These are phyloP conservation scores for Zygnema circumcarinatum DNA, from an alignment of 139 green algal genomes.

Conservation along the genomic window DNA sequence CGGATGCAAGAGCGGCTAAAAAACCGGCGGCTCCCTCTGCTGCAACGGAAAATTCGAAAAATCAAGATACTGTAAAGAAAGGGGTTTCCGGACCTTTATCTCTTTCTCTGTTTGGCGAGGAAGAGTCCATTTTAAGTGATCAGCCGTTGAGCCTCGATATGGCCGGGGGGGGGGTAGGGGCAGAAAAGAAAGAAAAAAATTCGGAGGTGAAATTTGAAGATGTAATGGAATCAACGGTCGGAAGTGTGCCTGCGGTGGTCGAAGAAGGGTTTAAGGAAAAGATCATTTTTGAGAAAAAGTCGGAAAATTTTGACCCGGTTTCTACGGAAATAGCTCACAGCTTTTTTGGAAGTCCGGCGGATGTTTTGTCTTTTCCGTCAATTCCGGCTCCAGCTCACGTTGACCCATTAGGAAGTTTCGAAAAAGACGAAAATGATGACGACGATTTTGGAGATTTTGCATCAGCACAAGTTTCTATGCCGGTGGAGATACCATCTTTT, in stretches of 20 bases:
- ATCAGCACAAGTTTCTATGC: neutral
- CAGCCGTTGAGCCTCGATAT: neutral
- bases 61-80: no score
- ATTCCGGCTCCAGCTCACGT: neutral
- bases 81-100: neutral
- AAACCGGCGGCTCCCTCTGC: no score
- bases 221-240: no score
- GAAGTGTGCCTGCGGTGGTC: no score
- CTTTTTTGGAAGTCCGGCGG: neutral
- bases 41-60: no score
- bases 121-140: neutral
- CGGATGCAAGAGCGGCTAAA: neutral
- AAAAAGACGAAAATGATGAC: neutral
- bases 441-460: neutral
- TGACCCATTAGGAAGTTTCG: no score
- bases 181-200: no score
- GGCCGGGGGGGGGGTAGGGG: no score
- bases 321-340: neutral
- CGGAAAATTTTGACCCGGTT: neutral
- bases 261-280: no score
- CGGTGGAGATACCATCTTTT: neutral
- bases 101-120: neutral
- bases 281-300: no score
- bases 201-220: no score
- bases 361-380: neutral